These are phyloP conservation scores for Alternaria sp. DNA, from an alignment of 2,329 filamentous ascomycete genomes.

Conservation along the genomic window DNA sequence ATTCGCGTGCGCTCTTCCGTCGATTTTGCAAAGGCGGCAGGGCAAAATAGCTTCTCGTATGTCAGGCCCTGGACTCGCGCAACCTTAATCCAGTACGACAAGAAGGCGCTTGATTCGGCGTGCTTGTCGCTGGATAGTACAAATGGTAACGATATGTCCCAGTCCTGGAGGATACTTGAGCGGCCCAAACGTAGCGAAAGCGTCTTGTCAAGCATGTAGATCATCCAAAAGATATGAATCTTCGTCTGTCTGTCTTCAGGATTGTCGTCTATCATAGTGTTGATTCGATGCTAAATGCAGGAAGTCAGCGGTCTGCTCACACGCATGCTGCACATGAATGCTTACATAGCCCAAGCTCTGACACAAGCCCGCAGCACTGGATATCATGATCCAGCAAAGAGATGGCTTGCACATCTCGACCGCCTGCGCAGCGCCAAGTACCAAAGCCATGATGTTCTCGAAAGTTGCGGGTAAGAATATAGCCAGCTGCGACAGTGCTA, in stretches of 20 bases:
- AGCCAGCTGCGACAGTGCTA: constrained; percentile 41
- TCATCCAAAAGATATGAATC: constrained; percentile 46
- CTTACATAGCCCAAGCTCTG: constrained; percentile 40
- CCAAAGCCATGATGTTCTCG: constrained; percentile 46
- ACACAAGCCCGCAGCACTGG: constrained; percentile 39
- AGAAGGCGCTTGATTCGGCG: constrained; percentile 25
- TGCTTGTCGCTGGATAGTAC: constrained; percentile 10
- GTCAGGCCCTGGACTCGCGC: constrained; percentile 42
- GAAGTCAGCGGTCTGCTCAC: not conserved
- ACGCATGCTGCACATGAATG: not conserved
- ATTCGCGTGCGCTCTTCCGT: constrained; percentile 33
- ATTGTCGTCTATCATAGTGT: constrained; percentile 43
- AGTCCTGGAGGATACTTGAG: constrained; percentile 47
- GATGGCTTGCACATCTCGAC: constrained; percentile 47
- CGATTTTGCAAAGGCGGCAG: constrained; percentile 38
- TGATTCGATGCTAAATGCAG: constrained; percentile 34
- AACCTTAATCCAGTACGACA: constrained; percentile 45
- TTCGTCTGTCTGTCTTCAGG: constrained; percentile 37
- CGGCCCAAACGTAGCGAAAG: constrained; percentile 47
- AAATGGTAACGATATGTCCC: constrained; percentile 44
- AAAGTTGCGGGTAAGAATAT: constrained; percentile 42
- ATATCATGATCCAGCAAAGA: constrained; percentile 42
- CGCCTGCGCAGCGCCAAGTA: constrained; percentile 40
- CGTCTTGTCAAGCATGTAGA: constrained; percentile 49
- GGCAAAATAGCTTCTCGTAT: constrained; percentile 48